Conservation (phyloP, 1,284 basidiomycete genomes). For the Ganoderma boninense region DNA sequence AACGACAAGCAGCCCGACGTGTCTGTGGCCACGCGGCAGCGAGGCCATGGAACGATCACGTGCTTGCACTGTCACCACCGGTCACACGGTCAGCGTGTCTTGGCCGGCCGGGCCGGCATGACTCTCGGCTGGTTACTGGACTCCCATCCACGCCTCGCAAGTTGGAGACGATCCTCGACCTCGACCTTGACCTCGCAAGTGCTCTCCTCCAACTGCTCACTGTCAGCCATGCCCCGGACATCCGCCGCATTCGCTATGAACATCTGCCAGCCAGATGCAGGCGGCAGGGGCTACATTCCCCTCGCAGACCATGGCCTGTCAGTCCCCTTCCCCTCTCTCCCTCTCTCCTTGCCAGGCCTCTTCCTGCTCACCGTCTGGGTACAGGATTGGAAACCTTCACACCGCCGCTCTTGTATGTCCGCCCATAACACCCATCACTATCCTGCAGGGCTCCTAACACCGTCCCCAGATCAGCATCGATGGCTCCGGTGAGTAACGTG, state of each 20-base stretch:
- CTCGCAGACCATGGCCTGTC: conserved; percentile 40
- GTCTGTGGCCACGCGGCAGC: too few species aligned
- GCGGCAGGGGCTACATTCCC: conserved; percentile 28
- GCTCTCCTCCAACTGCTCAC: neutral
- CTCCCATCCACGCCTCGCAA: too few species aligned
- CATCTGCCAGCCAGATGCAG: conserved; percentile 6
- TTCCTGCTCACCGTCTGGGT: neutral
- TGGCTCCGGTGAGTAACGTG: conserved; percentile 68
- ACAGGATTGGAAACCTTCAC: conserved; percentile 80
- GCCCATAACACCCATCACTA: too few species aligned
- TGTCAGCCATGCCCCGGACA: neutral
- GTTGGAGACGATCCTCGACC: neutral
- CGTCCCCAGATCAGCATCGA: conserved; percentile 69
- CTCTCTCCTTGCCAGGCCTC: neutral
- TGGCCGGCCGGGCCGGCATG: neutral
- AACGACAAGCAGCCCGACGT: too few species aligned
- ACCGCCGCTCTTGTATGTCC: conserved; percentile 75
- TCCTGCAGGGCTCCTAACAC: neutral
- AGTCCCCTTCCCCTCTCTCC: conserved; percentile 17
- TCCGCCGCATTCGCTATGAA: conserved; percentile 22
- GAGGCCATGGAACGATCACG: conserved; percentile 20
- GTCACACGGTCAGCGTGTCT: conserved; percentile 16
- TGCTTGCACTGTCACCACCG: neutral
- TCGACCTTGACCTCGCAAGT: neutral
- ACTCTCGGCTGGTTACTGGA: neutral